Conservation (phyloP, 2,329 filamentous ascomycete genomes). For the Trichophaea hybrida region DNA sequence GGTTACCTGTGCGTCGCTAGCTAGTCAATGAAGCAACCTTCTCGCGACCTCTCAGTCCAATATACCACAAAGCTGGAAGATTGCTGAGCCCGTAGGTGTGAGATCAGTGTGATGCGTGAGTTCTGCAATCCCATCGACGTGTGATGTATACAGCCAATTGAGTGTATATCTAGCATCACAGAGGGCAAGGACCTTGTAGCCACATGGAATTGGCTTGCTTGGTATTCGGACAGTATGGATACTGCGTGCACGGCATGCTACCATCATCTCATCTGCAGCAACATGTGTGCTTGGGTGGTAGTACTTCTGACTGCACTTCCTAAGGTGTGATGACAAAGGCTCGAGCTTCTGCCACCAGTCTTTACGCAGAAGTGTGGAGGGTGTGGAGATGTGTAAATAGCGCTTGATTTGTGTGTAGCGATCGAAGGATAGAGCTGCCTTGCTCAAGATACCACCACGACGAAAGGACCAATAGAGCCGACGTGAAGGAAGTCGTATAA, state of each 20-base stretch:
- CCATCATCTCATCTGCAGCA: background rate
- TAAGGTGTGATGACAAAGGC: background rate
- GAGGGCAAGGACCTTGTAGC: conserved; percentile 1
- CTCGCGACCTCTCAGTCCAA: no score
- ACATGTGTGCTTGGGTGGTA: background rate
- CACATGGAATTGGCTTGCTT: background rate
- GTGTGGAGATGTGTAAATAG: background rate
- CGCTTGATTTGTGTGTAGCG: background rate
- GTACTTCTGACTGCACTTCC: background rate
- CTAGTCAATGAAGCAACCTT: no score
- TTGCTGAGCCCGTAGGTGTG: background rate
- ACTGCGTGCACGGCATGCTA: background rate
- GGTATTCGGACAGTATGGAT: background rate
- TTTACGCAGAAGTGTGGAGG: background rate
- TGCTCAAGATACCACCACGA: background rate
- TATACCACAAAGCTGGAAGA: background rate
- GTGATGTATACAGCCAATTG: background rate
- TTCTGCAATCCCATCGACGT: background rate
- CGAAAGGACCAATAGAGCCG: background rate
- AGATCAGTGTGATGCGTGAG: background rate
- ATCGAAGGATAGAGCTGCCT: background rate
- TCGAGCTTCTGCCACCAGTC: background rate
- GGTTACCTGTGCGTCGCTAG: no score
- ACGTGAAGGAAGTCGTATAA: background rate
- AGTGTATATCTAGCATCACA: background rate